Evolutionary conservation across 176 grass and related monocot genomes (phyloP).

Genomic region (Panicum miliaceum): DNA sequence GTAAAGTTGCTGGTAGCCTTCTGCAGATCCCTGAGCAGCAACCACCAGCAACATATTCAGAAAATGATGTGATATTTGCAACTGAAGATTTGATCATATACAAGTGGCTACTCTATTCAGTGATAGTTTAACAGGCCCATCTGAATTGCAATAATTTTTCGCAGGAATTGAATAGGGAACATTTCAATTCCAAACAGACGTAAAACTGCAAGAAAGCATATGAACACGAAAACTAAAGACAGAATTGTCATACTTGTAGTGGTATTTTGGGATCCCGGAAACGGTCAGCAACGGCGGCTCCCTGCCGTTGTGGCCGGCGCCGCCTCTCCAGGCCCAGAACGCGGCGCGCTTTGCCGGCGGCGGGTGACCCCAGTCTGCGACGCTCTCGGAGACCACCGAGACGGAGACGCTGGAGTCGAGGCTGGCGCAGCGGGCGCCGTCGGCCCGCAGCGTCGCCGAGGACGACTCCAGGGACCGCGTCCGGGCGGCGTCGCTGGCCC

Average conservation of each 20-base stretch:
- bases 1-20: conserved; percentile 96
- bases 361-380: conserved; percentile 41
- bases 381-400: conserved; percentile 66
- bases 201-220: neutral
- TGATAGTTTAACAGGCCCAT: neutral
- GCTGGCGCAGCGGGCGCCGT: conserved; percentile 36
- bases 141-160: conserved; percentile 1
- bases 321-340: conserved; percentile 57
- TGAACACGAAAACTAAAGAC: neutral
- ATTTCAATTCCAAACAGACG: neutral
- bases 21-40: conserved; percentile 75
- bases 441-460: conserved; percentile 51
- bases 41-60: conserved; percentile 17
- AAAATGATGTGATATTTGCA: conserved; percentile 12
- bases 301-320: conserved; percentile 34
- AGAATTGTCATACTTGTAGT: conserved; percentile 69
- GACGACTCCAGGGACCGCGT: conserved; percentile 44
- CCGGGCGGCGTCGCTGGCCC: conserved; percentile 23
- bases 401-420: conserved; percentile 70
- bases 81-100: conserved; percentile 3
- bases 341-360: conserved; percentile 50
- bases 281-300: conserved; percentile 48
- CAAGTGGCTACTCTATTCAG: neutral
- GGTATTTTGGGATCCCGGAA: conserved; percentile 85
- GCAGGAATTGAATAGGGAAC: neutral